A percentile compares a stretch with the other conserved stretches of the same genome.
These are phyloP conservation scores for Raffaelea deltoideospora DNA, from an alignment of 2,329 filamentous ascomycete genomes.

Conservation along the genomic window DNA sequence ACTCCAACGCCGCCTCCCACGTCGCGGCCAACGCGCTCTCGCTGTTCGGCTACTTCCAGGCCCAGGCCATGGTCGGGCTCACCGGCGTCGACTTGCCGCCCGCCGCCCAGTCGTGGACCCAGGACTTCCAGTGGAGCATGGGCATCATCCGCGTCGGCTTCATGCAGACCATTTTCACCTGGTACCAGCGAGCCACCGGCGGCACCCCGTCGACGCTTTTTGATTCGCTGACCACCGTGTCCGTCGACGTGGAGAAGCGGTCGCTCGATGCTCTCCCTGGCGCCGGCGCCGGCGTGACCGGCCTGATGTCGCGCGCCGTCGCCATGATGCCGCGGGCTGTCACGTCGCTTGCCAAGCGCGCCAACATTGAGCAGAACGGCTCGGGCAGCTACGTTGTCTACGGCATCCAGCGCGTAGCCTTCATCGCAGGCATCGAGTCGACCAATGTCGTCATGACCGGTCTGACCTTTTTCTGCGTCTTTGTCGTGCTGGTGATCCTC, in stretches of 20 bases:
- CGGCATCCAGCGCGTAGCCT: slow-evolving; percentile 72
- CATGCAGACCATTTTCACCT: slow-evolving; percentile 65
- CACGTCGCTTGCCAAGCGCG: slow-evolving; percentile 32
- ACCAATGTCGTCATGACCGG: slow-evolving; percentile 81
- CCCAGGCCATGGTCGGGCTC: slow-evolving; percentile 71
- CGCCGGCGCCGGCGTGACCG: slow-evolving; percentile 13
- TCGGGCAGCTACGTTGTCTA: slow-evolving; percentile 41
- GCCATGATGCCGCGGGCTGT: slow-evolving; percentile 17
- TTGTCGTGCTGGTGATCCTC: slow-evolving; percentile 55
- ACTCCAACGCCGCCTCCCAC: slow-evolving; percentile 76
- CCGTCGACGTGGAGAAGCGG: slow-evolving; percentile 55
- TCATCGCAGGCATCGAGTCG: slow-evolving; percentile 59
- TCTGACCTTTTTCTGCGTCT: slow-evolving; percentile 65
- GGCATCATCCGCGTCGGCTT: slow-evolving; percentile 70
- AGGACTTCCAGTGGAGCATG: slow-evolving; percentile 89
- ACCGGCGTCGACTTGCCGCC: slow-evolving; percentile 60
- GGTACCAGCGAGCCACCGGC: slow-evolving; percentile 78
- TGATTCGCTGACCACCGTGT: slow-evolving; percentile 51
- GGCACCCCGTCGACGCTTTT: slow-evolving; percentile 62
- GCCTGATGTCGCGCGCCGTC: slow-evolving; percentile 25
- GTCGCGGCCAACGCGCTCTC: slow-evolving; percentile 74
- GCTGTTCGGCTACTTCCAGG: slow-evolving; percentile 76
- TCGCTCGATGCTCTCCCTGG: slow-evolving; percentile 13
- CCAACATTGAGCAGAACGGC: slow-evolving; percentile 26
- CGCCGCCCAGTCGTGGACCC: slow-evolving; percentile 72